Evolutionary conservation across 805 yeast genomes (phyloP), one percentile per base, ranked within the genome.

Genomic region (Metschnikowia borealis): DNA sequence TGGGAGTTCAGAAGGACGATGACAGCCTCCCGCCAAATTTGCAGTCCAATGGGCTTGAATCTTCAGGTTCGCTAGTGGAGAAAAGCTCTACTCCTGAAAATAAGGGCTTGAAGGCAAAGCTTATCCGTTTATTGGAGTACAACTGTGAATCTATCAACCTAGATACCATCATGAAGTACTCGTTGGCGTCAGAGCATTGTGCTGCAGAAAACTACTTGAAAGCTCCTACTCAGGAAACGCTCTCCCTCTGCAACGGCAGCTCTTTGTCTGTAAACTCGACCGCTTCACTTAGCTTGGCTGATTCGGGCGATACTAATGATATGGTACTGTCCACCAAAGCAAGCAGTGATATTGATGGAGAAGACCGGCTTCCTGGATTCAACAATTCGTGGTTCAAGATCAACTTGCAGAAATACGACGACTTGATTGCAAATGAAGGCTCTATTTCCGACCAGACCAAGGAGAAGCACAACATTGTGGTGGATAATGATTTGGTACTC

Each of bases 101-200:
- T 6, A 23, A 35, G 32, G 56, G 69, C 5, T 48, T 80, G 26
- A 71, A 70, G 36, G 62, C 64, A 37, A 69, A 73, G 51, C 65
- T 83, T 14, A 66, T 75, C 46, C 69, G 72, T 38, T 64, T 83
- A 17, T 62, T 85, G 43, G 74, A 77, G 17, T 44, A 65, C 17
- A 71, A 73, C 46, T 61, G 69, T 43, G 70, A 72, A 17, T 77
- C 82, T 0, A 67, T 81, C 33, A 74, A 77, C 38, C 73, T 81
- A 39, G 78, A 77, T 3, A 69, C 73, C 10, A 69, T 86, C 3
- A 84, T 87, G 91, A 73, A 74, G 40, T 63, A 79, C 53, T 89
- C 96, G 13, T 68, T 87, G 47, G 59, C 63, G 0, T 69, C 77
- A 38, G 96, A 92, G 59, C 86, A 91, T 0, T 80, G 85, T 2